Evolutionary conservation across 2,329 filamentous ascomycete species (phyloP).

Genomic region (Colletotrichum scovillei): DNA sequence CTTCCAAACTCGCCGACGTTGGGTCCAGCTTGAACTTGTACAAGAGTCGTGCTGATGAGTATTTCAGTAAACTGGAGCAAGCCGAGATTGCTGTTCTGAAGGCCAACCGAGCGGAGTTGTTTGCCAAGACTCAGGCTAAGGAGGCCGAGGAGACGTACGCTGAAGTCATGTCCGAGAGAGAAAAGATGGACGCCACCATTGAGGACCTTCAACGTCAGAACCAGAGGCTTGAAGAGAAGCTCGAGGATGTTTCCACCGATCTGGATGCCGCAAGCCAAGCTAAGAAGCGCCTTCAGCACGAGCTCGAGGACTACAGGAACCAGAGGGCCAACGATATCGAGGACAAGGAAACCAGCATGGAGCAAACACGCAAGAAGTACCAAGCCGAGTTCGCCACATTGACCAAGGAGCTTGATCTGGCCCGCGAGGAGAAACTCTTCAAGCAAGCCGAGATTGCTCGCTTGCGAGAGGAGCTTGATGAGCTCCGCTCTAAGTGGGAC

Average conservation of each 20-base stretch:
- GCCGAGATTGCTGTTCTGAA: slow-evolving; percentile 96
- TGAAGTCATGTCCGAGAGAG: slow-evolving; percentile 89
- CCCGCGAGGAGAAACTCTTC: slow-evolving; percentile 88
- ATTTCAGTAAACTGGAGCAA: slow-evolving; percentile 96
- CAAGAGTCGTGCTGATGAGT: slow-evolving; percentile 92
- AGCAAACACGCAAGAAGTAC: slow-evolving; percentile 98
- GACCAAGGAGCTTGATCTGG: slow-evolving; percentile 91
- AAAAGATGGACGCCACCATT: slow-evolving; percentile 87
- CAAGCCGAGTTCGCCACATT: slow-evolving; percentile 91
- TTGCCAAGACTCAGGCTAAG: slow-evolving; percentile 88
- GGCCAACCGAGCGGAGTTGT: slow-evolving; percentile 90
- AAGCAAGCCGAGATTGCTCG: slow-evolving; percentile 88
- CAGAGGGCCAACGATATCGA: slow-evolving; percentile 96
- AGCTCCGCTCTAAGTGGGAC: slow-evolving; percentile 96
- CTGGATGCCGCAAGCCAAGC: slow-evolving; percentile 86
- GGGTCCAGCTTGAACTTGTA: slow-evolving; percentile 87
- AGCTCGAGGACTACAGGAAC: slow-evolving; percentile 96
- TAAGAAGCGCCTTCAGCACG: slow-evolving; percentile 94
- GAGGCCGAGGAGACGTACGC: slow-evolving; percentile 94
- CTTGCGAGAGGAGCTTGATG: slow-evolving; percentile 94
- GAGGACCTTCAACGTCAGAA: slow-evolving; percentile 92
- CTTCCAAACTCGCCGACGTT: slow-evolving; percentile 85
- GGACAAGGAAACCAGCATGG: slow-evolving; percentile 94
- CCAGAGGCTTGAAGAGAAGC: slow-evolving; percentile 88
- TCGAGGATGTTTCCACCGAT: slow-evolving; percentile 93